Percentiles rank a stretch among this genome's conserved stretches.
These are phyloP conservation scores for Pythium biforme DNA, from an alignment of 352 stramenopile species.

Conservation along the genomic window DNA sequence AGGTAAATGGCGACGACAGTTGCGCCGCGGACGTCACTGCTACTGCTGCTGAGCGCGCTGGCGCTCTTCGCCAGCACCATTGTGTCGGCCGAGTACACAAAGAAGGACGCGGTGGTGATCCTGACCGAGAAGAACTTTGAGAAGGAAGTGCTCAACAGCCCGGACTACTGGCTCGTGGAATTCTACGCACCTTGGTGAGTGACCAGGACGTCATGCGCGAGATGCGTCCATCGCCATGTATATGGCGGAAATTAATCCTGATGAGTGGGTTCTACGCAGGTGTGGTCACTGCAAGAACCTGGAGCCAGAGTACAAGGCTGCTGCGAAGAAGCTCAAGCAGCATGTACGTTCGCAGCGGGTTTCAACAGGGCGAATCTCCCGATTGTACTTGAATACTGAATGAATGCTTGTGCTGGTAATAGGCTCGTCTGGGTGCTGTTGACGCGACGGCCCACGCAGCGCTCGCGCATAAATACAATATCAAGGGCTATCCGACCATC, in stretches of 20 bases:
- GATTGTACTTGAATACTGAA: too few relatives aligned
- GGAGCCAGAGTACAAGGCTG: constrained; percentile 86
- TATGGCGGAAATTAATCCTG: too few relatives aligned
- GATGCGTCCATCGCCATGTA: too few relatives aligned
- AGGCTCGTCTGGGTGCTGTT: constrained; percentile 69
- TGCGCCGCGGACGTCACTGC: not conserved
- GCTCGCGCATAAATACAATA: constrained; percentile 72
- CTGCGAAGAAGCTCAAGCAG: constrained; percentile 84
- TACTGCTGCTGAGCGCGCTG: constrained; percentile 11
- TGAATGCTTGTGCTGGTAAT: too few relatives aligned
- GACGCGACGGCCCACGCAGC: constrained; percentile 60
- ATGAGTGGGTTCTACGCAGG: not conserved
- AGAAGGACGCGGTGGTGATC: constrained; percentile 59
- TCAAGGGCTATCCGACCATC: constrained; percentile 81
- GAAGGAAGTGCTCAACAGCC: constrained; percentile 74
- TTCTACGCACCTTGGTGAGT: constrained; percentile 91
- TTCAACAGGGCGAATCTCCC: too few relatives aligned
- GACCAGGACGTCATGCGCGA: too few relatives aligned
- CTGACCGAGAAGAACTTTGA: constrained; percentile 86
- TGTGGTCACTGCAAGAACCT: constrained; percentile 92
- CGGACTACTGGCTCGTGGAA: constrained; percentile 90
- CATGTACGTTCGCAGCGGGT: constrained; percentile 34
- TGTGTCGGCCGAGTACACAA: constrained; percentile 38
- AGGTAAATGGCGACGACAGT: not conserved
- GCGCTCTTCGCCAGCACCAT: constrained; percentile 6